Evolutionary conservation across 345 rosid species (phyloP).

Genomic region (Moringa oleifera): DNA sequence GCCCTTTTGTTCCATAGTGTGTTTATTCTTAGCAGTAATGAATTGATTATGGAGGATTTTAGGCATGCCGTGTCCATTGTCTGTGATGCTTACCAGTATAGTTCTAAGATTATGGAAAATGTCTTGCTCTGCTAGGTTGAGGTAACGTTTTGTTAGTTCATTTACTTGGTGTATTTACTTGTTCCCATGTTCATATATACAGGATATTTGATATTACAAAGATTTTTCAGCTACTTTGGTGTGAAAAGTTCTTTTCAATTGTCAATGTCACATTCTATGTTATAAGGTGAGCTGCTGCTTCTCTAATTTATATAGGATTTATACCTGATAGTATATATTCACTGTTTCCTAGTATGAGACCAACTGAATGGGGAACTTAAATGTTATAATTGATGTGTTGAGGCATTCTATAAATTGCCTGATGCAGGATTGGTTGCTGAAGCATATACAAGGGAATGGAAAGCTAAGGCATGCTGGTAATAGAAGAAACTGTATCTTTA

Average conservation of each 20-base stretch:
- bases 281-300: constrained; percentile 10
- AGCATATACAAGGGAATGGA: not conserved
- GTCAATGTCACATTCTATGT: not conserved
- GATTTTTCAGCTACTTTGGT: constrained; percentile 14
- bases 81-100: not conserved
- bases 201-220: constrained; percentile 9
- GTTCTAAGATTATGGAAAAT: not conserved
- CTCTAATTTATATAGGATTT: not conserved
- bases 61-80: not conserved
- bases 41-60: not conserved
- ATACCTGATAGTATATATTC: not conserved
- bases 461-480: constrained; percentile 15
- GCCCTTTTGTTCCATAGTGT: not conserved
- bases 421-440: constrained; percentile 21
- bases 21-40: not conserved
- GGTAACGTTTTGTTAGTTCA: not conserved
- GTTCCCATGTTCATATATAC: not conserved
- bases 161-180: not conserved
- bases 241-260: constrained; percentile 18
- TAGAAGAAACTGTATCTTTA: constrained; percentile 12
- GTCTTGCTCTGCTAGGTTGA: not conserved
- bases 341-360: too few relatives aligned
- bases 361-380: not conserved
- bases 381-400: not conserved
- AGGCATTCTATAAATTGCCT: not conserved